These are phyloP conservation scores for Barnettozyma sucrosica DNA, from an alignment of 805 yeast genomes.

Conservation along the genomic window DNA sequence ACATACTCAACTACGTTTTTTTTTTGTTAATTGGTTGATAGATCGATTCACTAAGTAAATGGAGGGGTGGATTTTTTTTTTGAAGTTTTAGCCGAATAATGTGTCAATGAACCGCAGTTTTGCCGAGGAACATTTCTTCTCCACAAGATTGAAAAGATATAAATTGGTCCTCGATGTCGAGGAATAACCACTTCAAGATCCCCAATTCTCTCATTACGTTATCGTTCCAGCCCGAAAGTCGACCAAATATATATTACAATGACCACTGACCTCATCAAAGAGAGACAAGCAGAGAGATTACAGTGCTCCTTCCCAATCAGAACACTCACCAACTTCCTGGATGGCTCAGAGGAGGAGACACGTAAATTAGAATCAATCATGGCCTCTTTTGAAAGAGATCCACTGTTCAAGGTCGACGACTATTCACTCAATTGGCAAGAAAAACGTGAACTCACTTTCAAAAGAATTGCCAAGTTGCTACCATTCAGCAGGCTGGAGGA, in stretches of 20 bases:
- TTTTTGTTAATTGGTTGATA: too few relatives aligned
- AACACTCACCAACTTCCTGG: slow-evolving; percentile 47
- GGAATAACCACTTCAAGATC: background rate
- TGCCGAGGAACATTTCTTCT: slow-evolving; percentile 1
- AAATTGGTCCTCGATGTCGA: background rate
- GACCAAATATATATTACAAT: background rate
- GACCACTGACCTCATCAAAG: slow-evolving; percentile 12
- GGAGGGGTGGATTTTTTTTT: too few relatives aligned
- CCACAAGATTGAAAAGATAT: background rate
- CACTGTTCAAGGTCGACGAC: slow-evolving; percentile 45
- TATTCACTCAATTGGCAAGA: slow-evolving; percentile 49
- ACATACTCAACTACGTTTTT: too few relatives aligned
- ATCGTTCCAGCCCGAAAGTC: too few relatives aligned
- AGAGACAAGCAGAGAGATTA: slow-evolving; percentile 35
- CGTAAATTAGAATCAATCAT: slow-evolving; percentile 39
- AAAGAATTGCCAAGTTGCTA: slow-evolving; percentile 41
- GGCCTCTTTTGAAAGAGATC: slow-evolving; percentile 62
- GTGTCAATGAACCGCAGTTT: background rate
- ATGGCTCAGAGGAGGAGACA: slow-evolving; percentile 41
- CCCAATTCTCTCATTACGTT: too few relatives aligned
- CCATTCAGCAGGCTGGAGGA: slow-evolving; percentile 44
- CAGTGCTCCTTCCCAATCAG: slow-evolving; percentile 36
- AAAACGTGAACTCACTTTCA: slow-evolving; percentile 53
- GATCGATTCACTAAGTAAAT: background rate
- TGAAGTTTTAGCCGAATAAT: background rate